Evolutionary conservation across 164 flowering plant genomes (phyloP).

Genomic region (Chimonanthus salicifolius): DNA sequence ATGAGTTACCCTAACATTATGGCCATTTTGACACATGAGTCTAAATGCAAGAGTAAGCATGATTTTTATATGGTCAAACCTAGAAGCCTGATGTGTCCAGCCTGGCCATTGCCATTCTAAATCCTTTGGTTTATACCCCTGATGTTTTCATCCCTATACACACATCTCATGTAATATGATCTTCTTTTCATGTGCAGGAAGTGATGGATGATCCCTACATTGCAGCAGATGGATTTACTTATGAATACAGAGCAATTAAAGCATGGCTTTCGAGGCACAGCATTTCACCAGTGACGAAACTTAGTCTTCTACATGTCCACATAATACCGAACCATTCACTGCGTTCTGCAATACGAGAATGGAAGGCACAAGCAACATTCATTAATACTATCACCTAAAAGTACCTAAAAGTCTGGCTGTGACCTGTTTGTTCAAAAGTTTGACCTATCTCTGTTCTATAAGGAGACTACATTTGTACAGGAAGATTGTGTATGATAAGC

Average conservation of each 20-base stretch:
- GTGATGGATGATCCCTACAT: conserved; percentile 70
- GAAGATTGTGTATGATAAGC: too few relatives aligned
- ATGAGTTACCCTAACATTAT: too few relatives aligned
- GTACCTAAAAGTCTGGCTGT: too few relatives aligned
- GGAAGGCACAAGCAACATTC: conserved; percentile 29
- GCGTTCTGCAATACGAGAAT: conserved; percentile 56
- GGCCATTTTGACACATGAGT: too few relatives aligned
- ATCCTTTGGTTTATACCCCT: neutral
- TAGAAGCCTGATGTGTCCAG: too few relatives aligned
- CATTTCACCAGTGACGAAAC: conserved; percentile 61
- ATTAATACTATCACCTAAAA: neutral
- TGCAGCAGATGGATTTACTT: conserved; percentile 81
- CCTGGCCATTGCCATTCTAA: too few relatives aligned
- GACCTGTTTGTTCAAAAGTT: too few relatives aligned
- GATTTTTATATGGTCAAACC: too few relatives aligned
- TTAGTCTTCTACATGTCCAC: conserved; percentile 32
- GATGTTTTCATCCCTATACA: neutral
- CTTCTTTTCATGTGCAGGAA: conserved; percentile 37
- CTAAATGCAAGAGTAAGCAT: too few relatives aligned
- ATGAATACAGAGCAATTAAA: conserved; percentile 64
- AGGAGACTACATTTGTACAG: too few relatives aligned
- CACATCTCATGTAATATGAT: neutral
- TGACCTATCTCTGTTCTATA: too few relatives aligned
- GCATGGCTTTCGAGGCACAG: conserved; percentile 63
- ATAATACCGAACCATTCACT: conserved; percentile 58